These are phyloP conservation scores for Cutaneotrichosporon cutaneum DNA, from an alignment of 1,284 basidiomycete species.

Conservation along the genomic window DNA sequence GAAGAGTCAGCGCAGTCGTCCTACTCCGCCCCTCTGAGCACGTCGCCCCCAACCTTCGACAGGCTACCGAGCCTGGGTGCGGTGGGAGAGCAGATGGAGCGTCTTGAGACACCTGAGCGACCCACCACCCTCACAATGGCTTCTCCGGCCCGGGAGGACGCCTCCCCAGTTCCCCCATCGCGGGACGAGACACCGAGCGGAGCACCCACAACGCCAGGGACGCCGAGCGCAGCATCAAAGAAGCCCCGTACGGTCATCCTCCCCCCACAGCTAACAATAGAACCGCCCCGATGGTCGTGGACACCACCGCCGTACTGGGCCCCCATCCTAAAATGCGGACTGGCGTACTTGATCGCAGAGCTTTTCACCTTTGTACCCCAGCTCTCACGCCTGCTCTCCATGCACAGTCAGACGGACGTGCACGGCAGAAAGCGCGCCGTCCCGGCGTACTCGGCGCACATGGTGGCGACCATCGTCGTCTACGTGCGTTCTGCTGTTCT, in stretches of 20 bases:
- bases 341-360: slow-evolving; percentile 86
- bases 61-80: background rate
- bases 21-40: background rate
- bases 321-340: slow-evolving; percentile 77
- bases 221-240: background rate
- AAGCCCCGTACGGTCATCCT: background rate
- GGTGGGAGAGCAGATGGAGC: background rate
- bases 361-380: slow-evolving; percentile 84
- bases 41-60: slow-evolving; percentile 8
- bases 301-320: slow-evolving; percentile 28
- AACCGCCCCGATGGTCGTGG: slow-evolving; percentile 21
- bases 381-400: slow-evolving; percentile 48
- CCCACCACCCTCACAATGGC: background rate
- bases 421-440: slow-evolving; percentile 51
- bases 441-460: slow-evolving; percentile 75
- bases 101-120: background rate
- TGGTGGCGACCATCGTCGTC: slow-evolving; percentile 81
- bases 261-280: background rate
- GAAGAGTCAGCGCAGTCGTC: background rate
- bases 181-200: background rate
- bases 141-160: background rate
- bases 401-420: slow-evolving; percentile 56
- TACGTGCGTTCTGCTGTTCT: slow-evolving; percentile 40
- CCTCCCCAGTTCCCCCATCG: background rate
- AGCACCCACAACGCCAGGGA: background rate